Percentiles rank a stretch among this genome's conserved stretches.
Evolutionary conservation across 352 stramenopile genomes (phyloP).

Genomic region (Phytophthora fragariae): DNA sequence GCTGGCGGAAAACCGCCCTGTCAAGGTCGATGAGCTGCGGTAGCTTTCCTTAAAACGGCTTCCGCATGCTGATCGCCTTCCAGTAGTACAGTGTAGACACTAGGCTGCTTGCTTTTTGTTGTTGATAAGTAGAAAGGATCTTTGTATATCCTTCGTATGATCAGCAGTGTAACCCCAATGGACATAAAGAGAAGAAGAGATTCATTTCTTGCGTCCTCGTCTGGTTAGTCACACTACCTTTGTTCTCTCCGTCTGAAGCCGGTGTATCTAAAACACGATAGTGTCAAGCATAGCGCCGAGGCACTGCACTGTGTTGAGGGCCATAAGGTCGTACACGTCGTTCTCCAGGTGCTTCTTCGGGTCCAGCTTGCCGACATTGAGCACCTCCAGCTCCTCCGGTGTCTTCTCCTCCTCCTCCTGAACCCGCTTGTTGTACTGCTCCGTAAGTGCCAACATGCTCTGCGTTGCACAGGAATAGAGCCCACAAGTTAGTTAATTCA

Average conservation of each 20-base stretch:
- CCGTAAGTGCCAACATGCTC: constrained; percentile 95
- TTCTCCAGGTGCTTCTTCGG: constrained; percentile 95
- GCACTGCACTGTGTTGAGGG: constrained; percentile 98
- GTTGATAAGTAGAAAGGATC: constrained; percentile 26
- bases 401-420: constrained; percentile 98
- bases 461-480: constrained; percentile 46
- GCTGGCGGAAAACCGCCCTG: constrained; percentile 68
- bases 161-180: constrained; percentile 25
- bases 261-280: constrained; percentile 95
- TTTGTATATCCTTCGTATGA: background rate
- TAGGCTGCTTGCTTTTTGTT: constrained; percentile 28
- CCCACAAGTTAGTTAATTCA: constrained; percentile 60
- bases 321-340: constrained; percentile 98
- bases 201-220: constrained; percentile 26
- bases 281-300: constrained; percentile 99
- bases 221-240: constrained; percentile 23
- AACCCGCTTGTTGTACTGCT: constrained; percentile 97
- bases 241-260: constrained; percentile 16
- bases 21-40: constrained; percentile 67
- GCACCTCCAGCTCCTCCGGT: constrained; percentile 95
- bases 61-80: constrained; percentile 20
- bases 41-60: constrained; percentile 30
- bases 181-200: constrained; percentile 20
- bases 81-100: constrained; percentile 21
- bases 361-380: constrained; percentile 98